phyloP scores from a whole-genome alignment of 2,329 filamentous ascomycete species.

The Neonectria faginata region DNA sequence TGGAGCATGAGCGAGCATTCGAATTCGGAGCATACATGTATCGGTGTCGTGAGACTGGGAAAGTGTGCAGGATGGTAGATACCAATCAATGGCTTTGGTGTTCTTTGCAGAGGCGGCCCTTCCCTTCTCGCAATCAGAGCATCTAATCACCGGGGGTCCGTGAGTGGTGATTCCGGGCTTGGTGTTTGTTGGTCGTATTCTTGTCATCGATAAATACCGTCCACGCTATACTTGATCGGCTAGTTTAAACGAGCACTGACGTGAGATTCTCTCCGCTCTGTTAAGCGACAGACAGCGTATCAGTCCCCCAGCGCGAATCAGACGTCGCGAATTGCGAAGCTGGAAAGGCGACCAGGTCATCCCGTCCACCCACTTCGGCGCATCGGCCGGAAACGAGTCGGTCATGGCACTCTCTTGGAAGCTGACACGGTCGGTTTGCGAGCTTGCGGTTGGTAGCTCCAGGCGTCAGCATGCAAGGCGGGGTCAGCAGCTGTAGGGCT shows the following conservation, averaged over 20 bases:
- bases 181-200: neutral
- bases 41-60: slow-evolving; percentile 7
- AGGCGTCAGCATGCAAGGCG: neutral
- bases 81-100: slow-evolving; percentile 18
- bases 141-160: neutral
- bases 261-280: slow-evolving; percentile 14
- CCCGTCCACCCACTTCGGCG: neutral
- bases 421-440: neutral
- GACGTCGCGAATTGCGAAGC: slow-evolving; percentile 9
- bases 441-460: neutral
- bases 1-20: slow-evolving; percentile 28
- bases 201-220: neutral
- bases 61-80: slow-evolving; percentile 17
- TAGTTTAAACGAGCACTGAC: slow-evolving; percentile 11
- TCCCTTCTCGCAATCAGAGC: neutral
- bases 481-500: neutral
- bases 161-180: neutral
- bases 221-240: neutral
- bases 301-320: slow-evolving; percentile 14
- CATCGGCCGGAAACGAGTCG: neutral
- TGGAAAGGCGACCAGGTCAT: neutral
- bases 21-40: slow-evolving; percentile 25
- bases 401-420: neutral
- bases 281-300: neutral
- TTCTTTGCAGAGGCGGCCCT: neutral